Evolutionary conservation across 768 basidiomycete genomes (phyloP), one percentile per base, ranked within the genome.

Genomic region (Pisolithus orientalis): DNA sequence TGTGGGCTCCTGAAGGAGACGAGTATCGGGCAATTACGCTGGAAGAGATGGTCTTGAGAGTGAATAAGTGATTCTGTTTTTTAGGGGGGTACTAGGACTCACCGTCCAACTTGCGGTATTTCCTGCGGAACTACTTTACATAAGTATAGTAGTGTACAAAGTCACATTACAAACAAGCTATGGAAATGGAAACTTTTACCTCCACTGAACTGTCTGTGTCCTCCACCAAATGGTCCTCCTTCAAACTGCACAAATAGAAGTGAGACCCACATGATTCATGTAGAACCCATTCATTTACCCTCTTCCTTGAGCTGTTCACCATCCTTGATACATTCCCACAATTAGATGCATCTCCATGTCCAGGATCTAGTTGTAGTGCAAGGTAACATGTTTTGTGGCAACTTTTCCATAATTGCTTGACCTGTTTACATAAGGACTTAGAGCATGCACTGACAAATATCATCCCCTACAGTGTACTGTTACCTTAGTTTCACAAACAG

Each of bases 301-400:
- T 90, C 90, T 56, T 93, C 91, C 62, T 94, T 94, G 42, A 87
- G 64, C 52, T 80, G 73, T 55, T 94, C 91, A 16, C 94, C 82
- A 32, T 88, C 87, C 59, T 85, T 87, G n/a, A 90, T 77, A 6
- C 88, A 80, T 65, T 83, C 86, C 40, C 91, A 79, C 50, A 93
- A 70, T 42, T 76, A 78, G 82, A 80, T 0, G 90, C 90, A 6
- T 72, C 73, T 53, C 82, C 81, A 59, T 88, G 80, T 13, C 84
- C 85, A 0, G 91, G 92, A 64, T 94, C 92, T 31, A 84, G 71
- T 24, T 85, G 79, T 6, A 94, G 76, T 0, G 90, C 89, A 10
- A 82, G 49, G 77, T 74, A 37, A 76, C 76, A 59, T 94, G 90
- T 54, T 85, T 58, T 85, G 81, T 1, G 87, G 75, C 8, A 90